A percentile compares a stretch with the other conserved stretches of the same genome.
Evolutionary conservation across 1,284 basidiomycete species (phyloP).

Genomic region (Trametes pubescens): DNA sequence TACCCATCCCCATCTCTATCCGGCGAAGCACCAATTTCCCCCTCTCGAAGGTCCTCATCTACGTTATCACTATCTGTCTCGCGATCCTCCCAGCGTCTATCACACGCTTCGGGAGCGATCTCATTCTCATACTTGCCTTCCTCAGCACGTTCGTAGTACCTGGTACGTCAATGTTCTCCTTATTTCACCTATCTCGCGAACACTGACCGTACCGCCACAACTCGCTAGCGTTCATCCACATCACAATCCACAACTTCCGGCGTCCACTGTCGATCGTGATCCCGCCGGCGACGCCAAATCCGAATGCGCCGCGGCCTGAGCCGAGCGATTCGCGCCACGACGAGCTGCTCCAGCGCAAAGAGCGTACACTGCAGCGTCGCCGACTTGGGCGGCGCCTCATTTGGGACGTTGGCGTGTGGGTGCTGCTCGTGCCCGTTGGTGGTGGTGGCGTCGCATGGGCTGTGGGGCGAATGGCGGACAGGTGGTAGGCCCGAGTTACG

Average conservation of each 20-base stretch:
- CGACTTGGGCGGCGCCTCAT: constrained; percentile 68
- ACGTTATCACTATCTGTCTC: constrained; percentile 51
- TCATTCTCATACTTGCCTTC: constrained; percentile 57
- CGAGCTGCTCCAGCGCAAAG: constrained; percentile 77
- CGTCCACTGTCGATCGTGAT: constrained; percentile 74
- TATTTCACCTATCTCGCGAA: neutral
- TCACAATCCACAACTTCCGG: constrained; percentile 72
- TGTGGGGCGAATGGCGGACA: constrained; percentile 52
- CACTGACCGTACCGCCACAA: constrained; percentile 1
- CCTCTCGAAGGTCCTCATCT: constrained; percentile 54
- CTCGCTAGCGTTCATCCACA: constrained; percentile 62
- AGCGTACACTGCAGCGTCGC: constrained; percentile 70
- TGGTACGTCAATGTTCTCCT: constrained; percentile 46
- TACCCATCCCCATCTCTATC: constrained; percentile 54
- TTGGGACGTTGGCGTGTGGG: constrained; percentile 80
- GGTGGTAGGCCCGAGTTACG: constrained; percentile 45
- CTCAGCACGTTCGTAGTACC: constrained; percentile 67
- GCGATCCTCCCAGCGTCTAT: constrained; percentile 50
- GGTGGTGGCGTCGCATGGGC: constrained; percentile 62
- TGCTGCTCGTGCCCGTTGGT: constrained; percentile 61
- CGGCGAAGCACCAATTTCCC: constrained; percentile 55
- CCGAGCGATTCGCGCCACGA: constrained; percentile 50
- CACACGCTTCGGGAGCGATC: constrained; percentile 53
- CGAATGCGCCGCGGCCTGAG: constrained; percentile 37
- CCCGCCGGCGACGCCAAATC: constrained; percentile 49